These are phyloP conservation scores for Ulota crispa DNA, from an alignment of 225 moss, liverwort and hornwort species.

Conservation along the genomic window DNA sequence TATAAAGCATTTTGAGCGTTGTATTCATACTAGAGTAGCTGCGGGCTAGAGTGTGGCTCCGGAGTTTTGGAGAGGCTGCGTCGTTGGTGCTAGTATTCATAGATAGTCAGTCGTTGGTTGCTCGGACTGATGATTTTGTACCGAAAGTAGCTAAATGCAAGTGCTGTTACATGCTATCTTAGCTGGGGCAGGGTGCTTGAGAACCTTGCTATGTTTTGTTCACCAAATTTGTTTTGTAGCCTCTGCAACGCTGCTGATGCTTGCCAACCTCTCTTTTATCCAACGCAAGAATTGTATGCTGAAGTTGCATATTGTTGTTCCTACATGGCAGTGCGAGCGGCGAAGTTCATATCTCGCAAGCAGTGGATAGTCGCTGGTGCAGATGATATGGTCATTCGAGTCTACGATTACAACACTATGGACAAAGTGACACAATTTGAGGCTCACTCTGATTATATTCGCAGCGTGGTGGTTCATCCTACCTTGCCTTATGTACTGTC, in stretches of 20 bases:
- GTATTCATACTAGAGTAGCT: neutral
- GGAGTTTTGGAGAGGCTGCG: neutral
- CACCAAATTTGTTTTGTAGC: neutral
- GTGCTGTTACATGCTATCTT: neutral
- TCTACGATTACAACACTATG: constrained; percentile 89
- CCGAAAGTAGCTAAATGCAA: neutral
- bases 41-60: neutral
- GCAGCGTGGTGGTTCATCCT: constrained; percentile 76
- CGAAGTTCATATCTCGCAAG: constrained; percentile 83
- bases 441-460: constrained; percentile 81
- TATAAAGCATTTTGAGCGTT: neutral
- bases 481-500: constrained; percentile 81
- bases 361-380: constrained; percentile 87
- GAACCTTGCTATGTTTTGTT: neutral
- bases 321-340: constrained; percentile 66
- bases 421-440: constrained; percentile 82
- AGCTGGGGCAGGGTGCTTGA: neutral
- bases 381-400: constrained; percentile 80
- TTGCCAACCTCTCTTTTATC: neutral
- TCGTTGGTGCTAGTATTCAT: neutral
- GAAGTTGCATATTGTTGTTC: neutral
- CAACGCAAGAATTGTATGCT: neutral
- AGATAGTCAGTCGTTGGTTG: neutral
- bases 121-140: neutral
- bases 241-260: neutral